Base-by-base conservation (phyloP, 306 rosid species). In the Coriaria nepalensis region DNA sequence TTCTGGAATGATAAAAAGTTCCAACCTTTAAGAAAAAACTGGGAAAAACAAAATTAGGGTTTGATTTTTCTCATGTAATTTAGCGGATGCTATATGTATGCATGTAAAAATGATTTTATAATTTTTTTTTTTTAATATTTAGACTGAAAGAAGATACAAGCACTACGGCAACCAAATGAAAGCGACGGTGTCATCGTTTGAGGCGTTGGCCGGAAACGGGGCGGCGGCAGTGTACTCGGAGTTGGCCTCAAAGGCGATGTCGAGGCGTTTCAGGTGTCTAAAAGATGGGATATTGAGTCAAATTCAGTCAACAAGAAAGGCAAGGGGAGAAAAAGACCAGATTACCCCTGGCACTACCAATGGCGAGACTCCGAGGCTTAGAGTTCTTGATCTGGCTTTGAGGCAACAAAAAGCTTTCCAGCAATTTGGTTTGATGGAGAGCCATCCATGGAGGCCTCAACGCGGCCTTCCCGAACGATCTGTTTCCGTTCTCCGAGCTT, bases 401-500 rank as follows among this genome's bases (percentile, higher is more conserved):
- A 79, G 98, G 35, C 96, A 92, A 49, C 96, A 92, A 57, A 76
- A 86, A 69, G 94, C 94, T 11, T 92, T 86, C 61, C 87, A 92
- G 14, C 93, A 86, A 41, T 85, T 92, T 75, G 93, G 96, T 2
- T 79, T 92, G 81, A 78, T 92, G 93, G 98, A 92, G 10, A 93
- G 78, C 56, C 94, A 92, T 58, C 94, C 96, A 53, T 92, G 98
- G 98, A 68, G 98, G 60, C 98, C 98, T 9, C 98, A 92, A 45
- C 73, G 98, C 51, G 98, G 98, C 51, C 65, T 92, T 62, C 98
- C 98, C 14, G 98, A 92, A 64, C 83, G 98, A 7, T 92, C 98
- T 54, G 98, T 92, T 73, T 79, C 78, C 71, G 76, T 92, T 68
- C 74, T 92, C 53, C 64, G 98, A 50, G 98, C 98, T 42, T 92